Conservation (phyloP, 108 stramenopile genomes). For the Pseudonitzschia delicatissima region DNA sequence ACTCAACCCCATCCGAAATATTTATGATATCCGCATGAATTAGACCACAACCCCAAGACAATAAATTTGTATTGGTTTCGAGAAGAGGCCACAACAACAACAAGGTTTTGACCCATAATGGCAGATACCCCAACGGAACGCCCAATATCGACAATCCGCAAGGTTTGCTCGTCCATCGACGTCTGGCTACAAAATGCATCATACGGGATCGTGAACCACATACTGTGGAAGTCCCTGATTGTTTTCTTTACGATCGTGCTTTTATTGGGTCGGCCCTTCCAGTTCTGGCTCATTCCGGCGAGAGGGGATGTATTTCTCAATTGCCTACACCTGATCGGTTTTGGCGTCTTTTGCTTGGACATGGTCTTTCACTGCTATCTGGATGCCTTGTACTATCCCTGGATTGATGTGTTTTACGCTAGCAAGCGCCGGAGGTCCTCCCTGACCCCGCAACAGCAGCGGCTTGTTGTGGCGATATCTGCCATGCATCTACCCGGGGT, state of each 20-base stretch:
- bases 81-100: no score
- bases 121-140: no score
- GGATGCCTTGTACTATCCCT: conserved; percentile 50
- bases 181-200: conserved; percentile 11
- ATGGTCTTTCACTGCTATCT: conserved; percentile 43
- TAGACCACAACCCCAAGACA: no score
- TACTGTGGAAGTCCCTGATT: conserved; percentile 27
- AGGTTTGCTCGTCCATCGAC: not conserved
- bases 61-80: no score
- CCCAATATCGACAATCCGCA: no score
- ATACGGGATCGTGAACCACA: not conserved
- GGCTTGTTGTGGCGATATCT: conserved; percentile 18
- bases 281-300: conserved; percentile 40
- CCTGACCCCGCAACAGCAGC: conserved; percentile 17
- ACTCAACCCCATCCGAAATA: no score
- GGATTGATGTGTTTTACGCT: no score
- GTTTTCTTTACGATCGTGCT: conserved; percentile 38
- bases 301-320: conserved; percentile 39
- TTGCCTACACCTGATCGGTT: conserved; percentile 34
- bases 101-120: no score
- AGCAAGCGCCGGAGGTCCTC: not conserved
- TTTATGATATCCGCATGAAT: no score
- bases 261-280: conserved; percentile 56
- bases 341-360: conserved; percentile 45
- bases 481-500: no score